Percentiles rank a stretch among this genome's conserved stretches.
phyloP scores from a whole-genome alignment of 225 moss, liverwort and hornwort species.

The Rhytidiadelphus loreus region DNA sequence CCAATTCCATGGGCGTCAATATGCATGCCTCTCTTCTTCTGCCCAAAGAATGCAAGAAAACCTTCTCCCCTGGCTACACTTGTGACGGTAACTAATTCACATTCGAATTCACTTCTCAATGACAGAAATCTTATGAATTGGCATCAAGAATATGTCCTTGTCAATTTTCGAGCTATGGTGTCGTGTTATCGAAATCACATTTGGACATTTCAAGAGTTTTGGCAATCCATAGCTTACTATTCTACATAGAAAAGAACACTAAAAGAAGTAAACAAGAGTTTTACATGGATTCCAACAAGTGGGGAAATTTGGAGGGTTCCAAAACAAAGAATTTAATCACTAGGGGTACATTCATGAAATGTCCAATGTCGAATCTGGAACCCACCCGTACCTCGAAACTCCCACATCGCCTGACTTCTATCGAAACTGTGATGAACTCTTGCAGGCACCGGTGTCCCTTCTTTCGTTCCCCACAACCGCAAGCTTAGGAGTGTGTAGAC shows the following conservation, averaged over 20 bases:
- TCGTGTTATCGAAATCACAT: neutral
- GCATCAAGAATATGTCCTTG: neutral
- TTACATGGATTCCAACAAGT: too few relatives aligned
- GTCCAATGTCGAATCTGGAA: neutral
- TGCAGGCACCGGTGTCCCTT: slow-evolving; percentile 24
- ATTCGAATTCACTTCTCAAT: neutral
- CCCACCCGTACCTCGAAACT: neutral
- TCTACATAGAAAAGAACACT: neutral
- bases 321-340: neutral
- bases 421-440: neutral
- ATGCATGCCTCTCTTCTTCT: slow-evolving; percentile 20
- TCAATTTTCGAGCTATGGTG: neutral
- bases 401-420: neutral
- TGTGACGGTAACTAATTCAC: neutral
- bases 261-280: neutral
- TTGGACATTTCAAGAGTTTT: neutral
- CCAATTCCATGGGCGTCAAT: slow-evolving; percentile 33
- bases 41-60: slow-evolving; percentile 26
- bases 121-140: neutral
- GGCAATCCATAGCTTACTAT: neutral
- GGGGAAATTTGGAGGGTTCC: neutral
- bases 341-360: neutral
- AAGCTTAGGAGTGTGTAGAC: slow-evolving; percentile 5
- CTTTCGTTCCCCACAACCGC: slow-evolving; percentile 11
- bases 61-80: slow-evolving; percentile 9